phyloP scores from a whole-genome alignment of 371 early-diverging fungal species.

The Funneliformis caledonium region DNA sequence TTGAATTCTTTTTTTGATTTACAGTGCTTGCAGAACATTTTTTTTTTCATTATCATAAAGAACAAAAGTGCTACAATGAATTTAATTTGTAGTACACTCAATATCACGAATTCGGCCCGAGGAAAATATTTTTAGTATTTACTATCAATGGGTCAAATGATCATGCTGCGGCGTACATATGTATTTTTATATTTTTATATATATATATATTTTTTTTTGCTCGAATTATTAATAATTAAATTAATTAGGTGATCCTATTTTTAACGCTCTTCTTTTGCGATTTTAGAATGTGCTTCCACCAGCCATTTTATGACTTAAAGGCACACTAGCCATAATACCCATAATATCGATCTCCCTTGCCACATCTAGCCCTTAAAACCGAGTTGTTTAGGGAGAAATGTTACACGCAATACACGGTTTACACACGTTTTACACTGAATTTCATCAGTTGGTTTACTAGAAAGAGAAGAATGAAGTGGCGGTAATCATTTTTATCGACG shows the following conservation, averaged over 20 bases:
- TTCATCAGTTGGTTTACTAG: neutral
- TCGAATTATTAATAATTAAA: no score
- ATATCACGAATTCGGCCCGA: neutral
- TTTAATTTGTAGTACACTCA: neutral
- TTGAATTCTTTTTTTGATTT: neutral
- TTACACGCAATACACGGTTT: neutral
- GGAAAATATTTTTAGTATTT: no score
- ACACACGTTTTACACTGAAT: neutral
- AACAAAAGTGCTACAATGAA: neutral
- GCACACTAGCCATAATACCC: neutral
- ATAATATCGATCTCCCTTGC: neutral
- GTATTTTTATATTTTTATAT: neutral
- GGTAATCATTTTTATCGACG: no score
- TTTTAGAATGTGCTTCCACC: neutral
- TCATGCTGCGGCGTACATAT: neutral
- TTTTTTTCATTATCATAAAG: neutral
- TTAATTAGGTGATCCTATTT: neutral
- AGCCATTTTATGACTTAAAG: neutral
- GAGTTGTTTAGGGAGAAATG: neutral
- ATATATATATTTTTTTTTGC: no score
- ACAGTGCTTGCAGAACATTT: neutral
- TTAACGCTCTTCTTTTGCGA: neutral
- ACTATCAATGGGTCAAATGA: neutral
- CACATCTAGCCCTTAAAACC: neutral
- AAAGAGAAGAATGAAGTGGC: neutral